These are phyloP conservation scores for Physocladia obscura DNA, from an alignment of 192 early-diverging fungal genomes.

Conservation along the genomic window DNA sequence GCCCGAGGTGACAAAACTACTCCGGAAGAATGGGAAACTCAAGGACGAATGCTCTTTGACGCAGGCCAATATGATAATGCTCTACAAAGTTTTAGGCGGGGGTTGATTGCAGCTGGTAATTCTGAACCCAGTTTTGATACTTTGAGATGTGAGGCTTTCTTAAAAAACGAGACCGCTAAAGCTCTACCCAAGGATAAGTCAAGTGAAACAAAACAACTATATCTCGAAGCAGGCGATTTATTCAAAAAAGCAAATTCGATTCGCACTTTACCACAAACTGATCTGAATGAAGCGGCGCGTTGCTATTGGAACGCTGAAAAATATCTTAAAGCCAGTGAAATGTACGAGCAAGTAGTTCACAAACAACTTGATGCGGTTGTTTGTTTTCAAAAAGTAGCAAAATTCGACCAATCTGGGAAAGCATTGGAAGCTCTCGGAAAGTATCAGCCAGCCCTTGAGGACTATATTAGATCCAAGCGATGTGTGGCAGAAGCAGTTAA, in stretches of 20 bases:
- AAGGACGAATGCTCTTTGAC: slow-evolving; percentile 27
- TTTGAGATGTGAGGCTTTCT: slow-evolving; percentile 9
- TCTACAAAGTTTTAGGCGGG: slow-evolving; percentile 8
- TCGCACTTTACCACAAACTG: background rate
- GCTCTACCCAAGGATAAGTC: background rate
- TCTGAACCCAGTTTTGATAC: slow-evolving; percentile 14
- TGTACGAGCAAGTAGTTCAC: background rate
- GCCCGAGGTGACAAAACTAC: slow-evolving; percentile 6
- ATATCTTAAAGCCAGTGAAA: background rate
- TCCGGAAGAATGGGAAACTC: slow-evolving; percentile 18
- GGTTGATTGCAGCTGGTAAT: background rate
- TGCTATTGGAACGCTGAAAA: slow-evolving; percentile 17
- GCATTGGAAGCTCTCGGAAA: background rate
- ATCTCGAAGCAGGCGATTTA: slow-evolving; percentile 13
- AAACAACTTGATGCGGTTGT: background rate
- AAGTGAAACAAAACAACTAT: background rate
- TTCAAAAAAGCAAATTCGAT: slow-evolving; percentile 1
- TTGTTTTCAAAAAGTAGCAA: slow-evolving; percentile 9
- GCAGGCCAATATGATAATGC: slow-evolving; percentile 8
- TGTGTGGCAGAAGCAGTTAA: slow-evolving; percentile 8
- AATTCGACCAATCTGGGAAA: background rate
- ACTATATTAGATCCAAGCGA: background rate
- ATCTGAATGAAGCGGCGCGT: slow-evolving; percentile 4
- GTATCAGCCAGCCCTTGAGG: background rate
- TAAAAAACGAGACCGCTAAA: background rate